These are phyloP conservation scores for Sporothrix pallida DNA, from an alignment of 2,329 filamentous ascomycete species.

Conservation along the genomic window DNA sequence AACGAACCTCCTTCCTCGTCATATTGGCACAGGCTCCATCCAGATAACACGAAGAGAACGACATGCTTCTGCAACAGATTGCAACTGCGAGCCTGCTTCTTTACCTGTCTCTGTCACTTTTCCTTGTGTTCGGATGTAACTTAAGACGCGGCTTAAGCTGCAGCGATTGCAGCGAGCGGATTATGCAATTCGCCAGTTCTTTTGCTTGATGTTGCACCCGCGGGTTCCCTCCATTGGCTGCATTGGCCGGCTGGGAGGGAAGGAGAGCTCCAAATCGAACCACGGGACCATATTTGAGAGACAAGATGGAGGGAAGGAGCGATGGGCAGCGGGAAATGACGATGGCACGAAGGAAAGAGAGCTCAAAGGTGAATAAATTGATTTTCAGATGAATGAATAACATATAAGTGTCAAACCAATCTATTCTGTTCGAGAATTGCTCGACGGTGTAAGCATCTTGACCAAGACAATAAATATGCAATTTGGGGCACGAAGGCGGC, in stretches of 20 bases:
- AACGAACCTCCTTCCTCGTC: no score
- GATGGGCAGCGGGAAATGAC: not conserved
- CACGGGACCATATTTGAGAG: constrained; percentile 19
- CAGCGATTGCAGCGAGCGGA: constrained; percentile 9
- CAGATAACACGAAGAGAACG: constrained; percentile 7
- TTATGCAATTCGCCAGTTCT: constrained; percentile 29
- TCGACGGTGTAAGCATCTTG: not conserved
- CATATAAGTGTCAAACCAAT: not conserved
- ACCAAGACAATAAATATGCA: constrained; percentile 7
- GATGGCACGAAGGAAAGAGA: not conserved
- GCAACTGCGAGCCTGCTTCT: not conserved
- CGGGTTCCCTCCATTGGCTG: not conserved
- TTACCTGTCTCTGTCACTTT: not conserved
- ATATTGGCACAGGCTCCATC: not conserved
- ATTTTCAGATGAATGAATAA: not conserved
- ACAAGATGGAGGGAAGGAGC: not conserved
- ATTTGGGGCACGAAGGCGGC: constrained; percentile 18
- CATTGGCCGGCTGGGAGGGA: no score
- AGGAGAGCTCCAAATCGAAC: not conserved
- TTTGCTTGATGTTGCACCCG: constrained; percentile 19
- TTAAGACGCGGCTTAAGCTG: constrained; percentile 26
- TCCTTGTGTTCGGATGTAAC: constrained; percentile 18
- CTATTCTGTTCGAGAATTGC: not conserved
- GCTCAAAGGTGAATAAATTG: not conserved
- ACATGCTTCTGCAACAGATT: not conserved